A percentile compares a stretch with the other conserved stretches of the same genome.
phyloP scores from a whole-genome alignment of 768 basidiomycete species.

The Lentinula edodes region DNA sequence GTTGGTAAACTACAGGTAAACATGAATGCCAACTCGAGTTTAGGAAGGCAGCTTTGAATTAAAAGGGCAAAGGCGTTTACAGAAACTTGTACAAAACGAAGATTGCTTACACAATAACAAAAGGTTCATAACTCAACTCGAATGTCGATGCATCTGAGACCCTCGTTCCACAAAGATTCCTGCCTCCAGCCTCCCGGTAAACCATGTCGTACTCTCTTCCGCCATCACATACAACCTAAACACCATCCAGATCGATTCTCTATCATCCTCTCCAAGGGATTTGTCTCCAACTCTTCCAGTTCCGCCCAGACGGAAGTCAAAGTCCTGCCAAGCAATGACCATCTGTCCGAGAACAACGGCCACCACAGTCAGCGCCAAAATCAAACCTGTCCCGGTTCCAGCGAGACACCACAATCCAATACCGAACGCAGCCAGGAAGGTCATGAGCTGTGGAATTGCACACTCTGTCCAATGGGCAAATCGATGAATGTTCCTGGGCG shows the following conservation, averaged over 20 bases:
- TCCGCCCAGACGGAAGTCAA: constrained; percentile 10
- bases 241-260: background rate
- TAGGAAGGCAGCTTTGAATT: background rate
- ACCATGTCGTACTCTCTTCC: constrained; percentile 3
- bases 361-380: constrained; percentile 15
- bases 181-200: background rate
- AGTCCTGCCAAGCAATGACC: constrained; percentile 31
- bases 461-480: constrained; percentile 36
- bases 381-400: background rate
- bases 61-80: too few species aligned
- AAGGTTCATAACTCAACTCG: background rate
- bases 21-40: background rate
- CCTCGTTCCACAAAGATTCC: background rate
- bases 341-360: constrained; percentile 22
- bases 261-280: constrained; percentile 5
- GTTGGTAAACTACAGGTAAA: too few species aligned
- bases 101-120: background rate
- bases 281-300: background rate
- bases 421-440: constrained; percentile 28
- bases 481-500: constrained; percentile 26
- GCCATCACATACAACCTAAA: background rate
- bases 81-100: background rate
- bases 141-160: background rate
- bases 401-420: constrained; percentile 18
- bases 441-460: constrained; percentile 29